These are phyloP conservation scores for Thermochaetoides thermophila DNA, from an alignment of 495 filamentous ascomycete species.

Conservation along the genomic window DNA sequence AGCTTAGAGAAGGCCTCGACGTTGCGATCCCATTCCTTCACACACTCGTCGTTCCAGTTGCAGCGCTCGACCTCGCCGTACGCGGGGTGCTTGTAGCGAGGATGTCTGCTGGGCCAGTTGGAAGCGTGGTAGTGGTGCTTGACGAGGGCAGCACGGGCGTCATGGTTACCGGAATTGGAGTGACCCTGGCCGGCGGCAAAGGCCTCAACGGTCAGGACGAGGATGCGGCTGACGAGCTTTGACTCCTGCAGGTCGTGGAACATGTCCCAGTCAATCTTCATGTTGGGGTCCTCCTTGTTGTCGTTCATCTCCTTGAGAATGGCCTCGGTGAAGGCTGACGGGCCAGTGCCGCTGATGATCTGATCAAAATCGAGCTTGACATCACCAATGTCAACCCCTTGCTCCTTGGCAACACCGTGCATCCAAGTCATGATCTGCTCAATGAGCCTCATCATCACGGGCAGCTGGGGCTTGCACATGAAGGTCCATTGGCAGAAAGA, in stretches of 20 bases:
- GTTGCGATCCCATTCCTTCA: constrained; percentile 41
- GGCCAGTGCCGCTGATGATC: constrained; percentile 51
- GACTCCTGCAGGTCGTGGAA: constrained; percentile 47
- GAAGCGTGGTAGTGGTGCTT: constrained; percentile 53
- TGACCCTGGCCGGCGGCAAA: constrained; percentile 52
- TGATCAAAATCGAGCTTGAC: constrained; percentile 51
- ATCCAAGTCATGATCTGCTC: constrained; percentile 48
- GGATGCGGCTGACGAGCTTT: constrained; percentile 37
- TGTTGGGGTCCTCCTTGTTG: constrained; percentile 10
- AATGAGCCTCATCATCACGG: constrained; percentile 46
- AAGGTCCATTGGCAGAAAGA: constrained; percentile 62
- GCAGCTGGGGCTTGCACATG: constrained; percentile 44
- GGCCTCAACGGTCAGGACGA: constrained; percentile 47
- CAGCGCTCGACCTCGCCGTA: constrained; percentile 50
- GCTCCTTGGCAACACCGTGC: constrained; percentile 35
- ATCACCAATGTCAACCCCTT: constrained; percentile 35
- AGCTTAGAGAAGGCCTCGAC: constrained; percentile 33
- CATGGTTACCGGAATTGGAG: constrained; percentile 48
- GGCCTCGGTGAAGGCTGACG: constrained; percentile 47
- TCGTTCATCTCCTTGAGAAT: constrained; percentile 44
- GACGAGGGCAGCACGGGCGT: constrained; percentile 40
- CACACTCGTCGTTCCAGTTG: constrained; percentile 47
- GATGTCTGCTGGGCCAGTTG: constrained; percentile 44
- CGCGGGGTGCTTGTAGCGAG: constrained; percentile 42
- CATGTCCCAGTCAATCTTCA: constrained; percentile 32